Base-by-base conservation (phyloP, 1,139 yeast species). In the Scheffersomyces parashehatae region DNA sequence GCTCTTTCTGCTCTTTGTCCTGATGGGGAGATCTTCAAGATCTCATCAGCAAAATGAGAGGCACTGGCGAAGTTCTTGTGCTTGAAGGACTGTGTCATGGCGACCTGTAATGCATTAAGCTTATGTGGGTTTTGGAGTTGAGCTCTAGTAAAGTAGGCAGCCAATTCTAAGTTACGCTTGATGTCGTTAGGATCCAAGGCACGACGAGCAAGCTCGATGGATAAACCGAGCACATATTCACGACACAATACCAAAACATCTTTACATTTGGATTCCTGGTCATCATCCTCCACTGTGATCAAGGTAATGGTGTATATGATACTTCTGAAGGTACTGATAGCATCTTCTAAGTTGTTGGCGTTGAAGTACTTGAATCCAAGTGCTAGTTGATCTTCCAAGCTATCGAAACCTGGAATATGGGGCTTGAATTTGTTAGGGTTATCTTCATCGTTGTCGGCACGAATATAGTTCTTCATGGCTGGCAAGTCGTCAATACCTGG, bases 1-100 rank as follows among this genome's bases (percentile, higher is more conserved):
- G 97, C 98, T 66, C 86, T 91, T 44, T 90, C 97, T 14, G 95
- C 93, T 63, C 90, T 83, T 36, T 91, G 78, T 20, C 97, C 97
- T 14, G 79, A 64, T 1, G 84, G 60, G 41, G 81, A 79, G 43
- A 89, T 74, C 54, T 81, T 77, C 60, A 95, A 73, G 58, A 88
- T 84, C 66, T 89, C 91, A 29, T 79, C 75, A 1, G 99, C 99
- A 73, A 95, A 95, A 60, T 83, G 83, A 7, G 96, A 83, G 1
- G 99, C 97, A 53, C 88, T 81, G 7, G 91, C 86, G 68, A 69
- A 91, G 68, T 95, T 93, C 66, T 90, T 90, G 63, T 85, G 77
- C 60, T 87, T 88, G 76, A 88, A 89, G 31, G 95, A 82, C 69
- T 88, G 95, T 40, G 88, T 82, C 95, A 93, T 88, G 34, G 99